Evolutionary conservation across 2,329 filamentous ascomycete species (phyloP), one percentile per base, ranked within the genome.

Genomic region (Byssothecium circinans): DNA sequence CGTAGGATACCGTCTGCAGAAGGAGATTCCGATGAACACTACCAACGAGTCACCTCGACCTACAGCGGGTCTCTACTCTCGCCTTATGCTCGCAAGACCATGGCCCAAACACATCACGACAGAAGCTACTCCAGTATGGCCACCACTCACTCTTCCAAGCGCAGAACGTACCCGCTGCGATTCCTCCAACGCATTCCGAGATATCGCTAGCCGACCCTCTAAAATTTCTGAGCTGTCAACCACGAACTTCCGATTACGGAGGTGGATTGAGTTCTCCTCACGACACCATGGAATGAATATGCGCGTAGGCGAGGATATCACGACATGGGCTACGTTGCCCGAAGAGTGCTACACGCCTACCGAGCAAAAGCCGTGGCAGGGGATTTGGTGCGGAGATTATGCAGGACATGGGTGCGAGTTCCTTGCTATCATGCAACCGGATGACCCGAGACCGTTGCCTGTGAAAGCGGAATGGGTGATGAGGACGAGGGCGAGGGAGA

Each of bases 361-460:
- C 0, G 68, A 74, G 8, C 78, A 85, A 45, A 92, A 91, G 65
- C 91, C 91, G 0, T 96, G 86, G 76, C 84, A 90, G 53, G 92
- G 92, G 0, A 89, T 99, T 23, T 97, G 89, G 88, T 87, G 91
- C 14, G 91, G 91, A 0, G 91, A 96, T 67, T 96, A 96, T 62
- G 87, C 84, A 20, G 84, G 83, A 0, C 91, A 97, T 60, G 91
- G 91, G 1, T 91, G 87, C 67, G 92, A 97, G 69, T 96, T 96
- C 46, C 65, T 97, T 4, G 76, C 95, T 11, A 75, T 97, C 37
- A 77, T 90, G 57, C 94, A 99, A 63, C 84, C 84, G 0, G 84
- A 87, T 41, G 67, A 76, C 32, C 64, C 67, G 0, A 56, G 61
- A 7, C 71, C 75, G 0, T 49, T 78, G 5, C 75, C 76, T 0